Evolutionary conservation across 495 filamentous ascomycete genomes (phyloP).

Genomic region (Cetradonia linearis): DNA sequence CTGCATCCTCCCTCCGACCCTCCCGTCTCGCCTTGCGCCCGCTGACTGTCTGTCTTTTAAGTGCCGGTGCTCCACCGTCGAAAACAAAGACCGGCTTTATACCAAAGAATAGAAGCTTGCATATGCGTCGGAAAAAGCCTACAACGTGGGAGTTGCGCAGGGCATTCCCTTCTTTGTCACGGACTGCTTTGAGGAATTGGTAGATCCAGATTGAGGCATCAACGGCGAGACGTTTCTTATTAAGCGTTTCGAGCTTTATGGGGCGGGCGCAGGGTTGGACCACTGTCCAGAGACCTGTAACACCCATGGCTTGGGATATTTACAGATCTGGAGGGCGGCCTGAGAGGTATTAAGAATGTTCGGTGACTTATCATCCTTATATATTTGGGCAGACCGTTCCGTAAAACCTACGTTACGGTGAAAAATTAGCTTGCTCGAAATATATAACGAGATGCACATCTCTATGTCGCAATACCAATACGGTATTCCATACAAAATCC

Average conservation of each 20-base stretch:
- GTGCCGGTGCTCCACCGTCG: constrained; percentile 81
- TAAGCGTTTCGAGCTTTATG: constrained; percentile 90
- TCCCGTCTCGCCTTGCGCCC: constrained; percentile 70
- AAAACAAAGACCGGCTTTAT: constrained; percentile 93
- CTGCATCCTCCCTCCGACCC: constrained; percentile 85
- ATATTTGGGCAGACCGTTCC: no score
- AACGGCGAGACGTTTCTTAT: constrained; percentile 87
- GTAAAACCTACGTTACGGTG: no score
- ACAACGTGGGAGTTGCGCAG: constrained; percentile 90
- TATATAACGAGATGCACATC: no score
- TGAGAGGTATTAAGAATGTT: background rate
- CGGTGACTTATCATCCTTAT: no score
- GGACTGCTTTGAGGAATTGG: constrained; percentile 96
- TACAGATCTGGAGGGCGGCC: background rate
- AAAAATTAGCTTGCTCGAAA: no score
- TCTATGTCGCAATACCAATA: no score
- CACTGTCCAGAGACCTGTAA: constrained; percentile 92
- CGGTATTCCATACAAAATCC: no score
- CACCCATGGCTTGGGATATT: constrained; percentile 61
- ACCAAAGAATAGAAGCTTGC: constrained; percentile 93
- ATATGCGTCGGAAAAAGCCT: constrained; percentile 95
- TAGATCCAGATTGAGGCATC: constrained; percentile 99
- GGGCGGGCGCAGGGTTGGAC: constrained; percentile 75
- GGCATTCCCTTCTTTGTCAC: constrained; percentile 96
- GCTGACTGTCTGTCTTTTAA: constrained; percentile 86